phyloP scores from a whole-genome alignment of 1,284 basidiomycete species.

The Cryptococcus sp. region DNA sequence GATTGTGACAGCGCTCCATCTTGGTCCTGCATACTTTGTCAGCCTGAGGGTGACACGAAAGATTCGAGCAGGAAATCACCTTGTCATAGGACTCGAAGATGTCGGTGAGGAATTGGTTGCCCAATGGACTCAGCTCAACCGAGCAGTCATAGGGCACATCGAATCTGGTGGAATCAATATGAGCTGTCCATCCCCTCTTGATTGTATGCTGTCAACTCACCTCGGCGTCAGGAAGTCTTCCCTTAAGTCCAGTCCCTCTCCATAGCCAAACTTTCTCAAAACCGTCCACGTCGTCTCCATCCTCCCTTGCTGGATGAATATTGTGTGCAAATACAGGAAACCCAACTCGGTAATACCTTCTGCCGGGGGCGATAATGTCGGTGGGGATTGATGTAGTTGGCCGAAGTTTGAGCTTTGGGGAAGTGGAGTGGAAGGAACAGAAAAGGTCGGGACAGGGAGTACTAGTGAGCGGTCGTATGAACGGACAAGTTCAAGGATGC shows the following conservation, averaged over 20 bases:
- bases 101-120: constrained; percentile 97
- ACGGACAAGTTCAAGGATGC: constrained; percentile 81
- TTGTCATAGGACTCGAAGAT: constrained; percentile 97
- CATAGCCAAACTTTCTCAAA: constrained; percentile 91
- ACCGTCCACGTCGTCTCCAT: constrained; percentile 99
- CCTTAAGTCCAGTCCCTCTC: constrained; percentile 85
- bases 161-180: constrained; percentile 60
- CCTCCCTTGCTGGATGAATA: constrained; percentile 94
- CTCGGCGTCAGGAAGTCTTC: constrained; percentile 84
- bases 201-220: constrained; percentile 55
- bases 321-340: constrained; percentile 92
- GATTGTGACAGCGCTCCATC: constrained; percentile 84
- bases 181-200: not conserved
- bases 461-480: constrained; percentile 60
- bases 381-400: constrained; percentile 28
- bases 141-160: constrained; percentile 91
- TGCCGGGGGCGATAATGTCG: constrained; percentile 37
- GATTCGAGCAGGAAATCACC: constrained; percentile 53
- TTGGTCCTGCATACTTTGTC: constrained; percentile 65
- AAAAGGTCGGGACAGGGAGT: constrained; percentile 34
- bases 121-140: constrained; percentile 87
- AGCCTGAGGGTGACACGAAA: not conserved
- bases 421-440: constrained; percentile 35
- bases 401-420: constrained; percentile 19
- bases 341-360: constrained; percentile 87